phyloP scores from a whole-genome alignment of 306 rosid genomes.

The Dryas drummondii region DNA sequence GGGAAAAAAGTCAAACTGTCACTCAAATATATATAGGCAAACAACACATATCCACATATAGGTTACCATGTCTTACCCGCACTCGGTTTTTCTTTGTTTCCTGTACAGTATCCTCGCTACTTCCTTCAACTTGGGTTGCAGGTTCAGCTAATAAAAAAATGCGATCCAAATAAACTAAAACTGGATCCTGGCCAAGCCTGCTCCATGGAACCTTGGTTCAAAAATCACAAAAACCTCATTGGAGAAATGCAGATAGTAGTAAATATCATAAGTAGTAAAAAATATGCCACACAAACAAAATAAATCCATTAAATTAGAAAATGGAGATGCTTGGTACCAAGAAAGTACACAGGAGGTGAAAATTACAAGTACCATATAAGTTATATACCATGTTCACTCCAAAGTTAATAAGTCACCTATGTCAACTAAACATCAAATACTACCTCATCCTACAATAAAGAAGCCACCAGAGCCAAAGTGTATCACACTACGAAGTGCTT shows the following conservation, averaged over 20 bases:
- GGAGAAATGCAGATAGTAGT: constrained; percentile 18
- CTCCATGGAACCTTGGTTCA: constrained; percentile 90
- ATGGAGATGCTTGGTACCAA: not conserved
- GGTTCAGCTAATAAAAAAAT: constrained; percentile 97
- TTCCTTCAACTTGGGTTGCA: constrained; percentile 84
- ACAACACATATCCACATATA: constrained; percentile 11
- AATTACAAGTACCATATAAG: not conserved
- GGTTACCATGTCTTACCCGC: constrained; percentile 46
- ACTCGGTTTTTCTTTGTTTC: constrained; percentile 85
- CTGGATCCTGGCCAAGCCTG: constrained; percentile 99
- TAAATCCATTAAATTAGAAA: not conserved
- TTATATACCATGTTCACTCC: not conserved
- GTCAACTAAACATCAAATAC: not conserved
- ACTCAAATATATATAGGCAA: constrained; percentile 12
- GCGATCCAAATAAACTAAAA: constrained; percentile 81
- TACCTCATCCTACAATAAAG: not conserved
- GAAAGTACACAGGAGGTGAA: not conserved
- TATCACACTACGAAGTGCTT: no score
- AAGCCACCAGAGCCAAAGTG: no score
- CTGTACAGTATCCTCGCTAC: constrained; percentile 79
- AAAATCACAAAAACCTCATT: constrained; percentile 26
- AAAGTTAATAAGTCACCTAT: not conserved
- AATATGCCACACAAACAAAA: not conserved
- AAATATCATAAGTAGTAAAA: constrained; percentile 1
- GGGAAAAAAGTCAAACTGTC: constrained; percentile 21